A percentile compares a stretch with the other conserved stretches of the same genome.
Evolutionary conservation across 2,329 filamentous ascomycete species (phyloP).

Genomic region (Calcarisporium arbuscula): DNA sequence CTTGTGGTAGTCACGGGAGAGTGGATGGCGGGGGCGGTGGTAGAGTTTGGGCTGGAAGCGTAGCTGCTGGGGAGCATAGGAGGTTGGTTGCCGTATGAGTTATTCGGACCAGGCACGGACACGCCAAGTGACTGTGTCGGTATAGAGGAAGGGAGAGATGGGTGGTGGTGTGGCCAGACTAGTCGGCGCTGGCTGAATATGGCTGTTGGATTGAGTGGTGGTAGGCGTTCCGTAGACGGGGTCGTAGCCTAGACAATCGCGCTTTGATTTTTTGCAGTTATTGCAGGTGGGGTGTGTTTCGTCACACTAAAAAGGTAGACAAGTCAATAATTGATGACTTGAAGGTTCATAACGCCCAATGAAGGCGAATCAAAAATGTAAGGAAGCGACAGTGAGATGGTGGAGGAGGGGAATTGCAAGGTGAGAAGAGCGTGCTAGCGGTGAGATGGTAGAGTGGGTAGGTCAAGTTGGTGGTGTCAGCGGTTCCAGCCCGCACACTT

Average conservation of each 20-base stretch:
- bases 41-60: constrained; percentile 23
- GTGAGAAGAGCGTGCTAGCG: not conserved
- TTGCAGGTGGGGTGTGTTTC: constrained; percentile 89
- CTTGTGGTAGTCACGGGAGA: constrained; percentile 22
- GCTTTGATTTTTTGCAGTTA: constrained; percentile 84
- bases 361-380: not conserved
- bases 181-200: constrained; percentile 29
- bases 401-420: constrained; percentile 8
- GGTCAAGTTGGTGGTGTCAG: not conserved
- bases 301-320: constrained; percentile 65
- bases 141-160: constrained; percentile 19
- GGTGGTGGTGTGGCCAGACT: constrained; percentile 26
- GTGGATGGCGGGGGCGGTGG: constrained; percentile 28
- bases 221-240: constrained; percentile 75
- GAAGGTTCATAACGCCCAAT: constrained; percentile 6
- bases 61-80: constrained; percentile 38
- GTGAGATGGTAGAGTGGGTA: not conserved
- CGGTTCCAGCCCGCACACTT: no score
- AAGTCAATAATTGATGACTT: constrained; percentile 17
- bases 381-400: constrained; percentile 4
- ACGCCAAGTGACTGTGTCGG: constrained; percentile 14
- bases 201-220: constrained; percentile 65
- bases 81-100: constrained; percentile 40
- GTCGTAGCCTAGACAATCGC: constrained; percentile 80
- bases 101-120: constrained; percentile 21